Conservation (phyloP, 1,284 basidiomycete species). For the Papiliotrema fonsecae region DNA sequence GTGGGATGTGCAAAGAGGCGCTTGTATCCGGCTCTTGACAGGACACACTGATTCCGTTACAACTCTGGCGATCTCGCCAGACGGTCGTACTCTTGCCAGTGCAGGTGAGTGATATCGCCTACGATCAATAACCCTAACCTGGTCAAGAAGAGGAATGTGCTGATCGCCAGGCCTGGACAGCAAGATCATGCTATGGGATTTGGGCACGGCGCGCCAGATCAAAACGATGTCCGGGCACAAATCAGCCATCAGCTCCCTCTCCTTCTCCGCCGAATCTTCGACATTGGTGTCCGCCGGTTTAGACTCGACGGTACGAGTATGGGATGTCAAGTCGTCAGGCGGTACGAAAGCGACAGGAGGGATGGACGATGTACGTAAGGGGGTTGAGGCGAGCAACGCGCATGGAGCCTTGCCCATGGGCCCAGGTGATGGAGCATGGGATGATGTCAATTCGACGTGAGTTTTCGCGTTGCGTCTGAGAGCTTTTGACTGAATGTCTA, state of each 20-base stretch:
- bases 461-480: conserved; percentile 19
- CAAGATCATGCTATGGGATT: conserved; percentile 92
- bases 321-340: conserved; percentile 86
- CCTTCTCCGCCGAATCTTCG: conserved; percentile 86
- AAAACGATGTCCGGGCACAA: conserved; percentile 97
- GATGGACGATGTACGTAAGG: conserved; percentile 4
- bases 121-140: neutral
- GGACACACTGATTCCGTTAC: conserved; percentile 92
- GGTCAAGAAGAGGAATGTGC: too few relatives aligned
- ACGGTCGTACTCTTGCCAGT: conserved; percentile 88
- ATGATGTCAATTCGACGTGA: conserved; percentile 33
- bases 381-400: conserved; percentile 48
- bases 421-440: conserved; percentile 28
- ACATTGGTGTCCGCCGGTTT: conserved; percentile 82
- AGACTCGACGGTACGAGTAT: conserved; percentile 92
- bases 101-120: conserved; percentile 57
- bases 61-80: conserved; percentile 82
- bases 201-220: conserved; percentile 83
- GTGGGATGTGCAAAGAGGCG: conserved; percentile 97
- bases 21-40: conserved; percentile 89
- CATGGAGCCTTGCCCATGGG: conserved; percentile 50
- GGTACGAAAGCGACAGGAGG: conserved; percentile 49
- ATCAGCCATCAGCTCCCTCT: conserved; percentile 79
- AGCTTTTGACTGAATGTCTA: conserved; percentile 38
- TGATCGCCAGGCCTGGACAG: conserved; percentile 76